Evolutionary conservation across 1,284 basidiomycete species (phyloP).

Genomic region (Trichosporon faecale): DNA sequence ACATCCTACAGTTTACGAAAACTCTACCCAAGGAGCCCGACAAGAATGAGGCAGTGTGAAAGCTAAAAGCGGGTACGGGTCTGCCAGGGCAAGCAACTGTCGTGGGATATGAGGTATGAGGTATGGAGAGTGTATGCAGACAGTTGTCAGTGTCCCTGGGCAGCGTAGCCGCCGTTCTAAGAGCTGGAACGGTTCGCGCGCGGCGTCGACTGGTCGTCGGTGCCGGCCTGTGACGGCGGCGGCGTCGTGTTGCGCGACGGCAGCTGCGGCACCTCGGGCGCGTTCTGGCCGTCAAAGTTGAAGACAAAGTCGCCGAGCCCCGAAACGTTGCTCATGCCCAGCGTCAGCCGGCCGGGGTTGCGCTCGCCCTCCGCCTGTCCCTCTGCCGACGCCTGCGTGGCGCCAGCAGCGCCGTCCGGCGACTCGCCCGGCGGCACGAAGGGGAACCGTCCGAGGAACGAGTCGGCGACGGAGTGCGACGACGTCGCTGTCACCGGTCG

Average conservation of each 20-base stretch:
- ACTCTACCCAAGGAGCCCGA: not conserved
- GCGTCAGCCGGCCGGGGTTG: conserved; percentile 22
- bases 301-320: conserved; percentile 49
- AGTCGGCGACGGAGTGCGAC: conserved; percentile 39
- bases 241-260: conserved; percentile 6
- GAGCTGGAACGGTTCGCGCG: conserved; percentile 6
- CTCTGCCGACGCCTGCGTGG: not conserved
- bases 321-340: conserved; percentile 39
- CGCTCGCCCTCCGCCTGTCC: not conserved
- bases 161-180: not conserved
- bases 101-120: not conserved
- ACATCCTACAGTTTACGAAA: conserved; percentile 7
- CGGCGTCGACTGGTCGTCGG: conserved; percentile 1
- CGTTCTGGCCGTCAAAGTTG: conserved; percentile 26
- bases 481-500: conserved; percentile 23
- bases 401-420: conserved; percentile 18
- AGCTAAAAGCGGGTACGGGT: not conserved
- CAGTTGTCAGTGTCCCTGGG: no score
- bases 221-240: not conserved
- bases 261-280: not conserved
- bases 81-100: not conserved
- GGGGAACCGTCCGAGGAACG: conserved; percentile 46
- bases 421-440: conserved; percentile 44
- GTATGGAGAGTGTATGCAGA: not conserved
- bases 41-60: not conserved